Evolutionary conservation across 352 stramenopile species (phyloP), one percentile per base, ranked within the genome.

Genomic region (Globisporangium viniferum): DNA sequence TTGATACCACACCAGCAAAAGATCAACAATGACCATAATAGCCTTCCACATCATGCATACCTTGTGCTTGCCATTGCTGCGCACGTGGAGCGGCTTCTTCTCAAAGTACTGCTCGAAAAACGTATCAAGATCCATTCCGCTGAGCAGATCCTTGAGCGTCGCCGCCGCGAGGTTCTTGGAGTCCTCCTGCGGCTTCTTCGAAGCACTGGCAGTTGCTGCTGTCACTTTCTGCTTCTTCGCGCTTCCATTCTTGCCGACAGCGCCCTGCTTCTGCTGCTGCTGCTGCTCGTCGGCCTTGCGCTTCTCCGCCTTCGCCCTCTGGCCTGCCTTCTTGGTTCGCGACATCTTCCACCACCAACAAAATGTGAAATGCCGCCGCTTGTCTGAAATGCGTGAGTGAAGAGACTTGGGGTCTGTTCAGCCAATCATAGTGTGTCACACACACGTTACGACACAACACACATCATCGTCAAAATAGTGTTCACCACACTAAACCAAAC

Each of bases 41-140:
- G 6, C 10, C 1, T 44, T 14, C 2, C 5, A 22, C 9, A 9
- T 9, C n/a, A 12, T 49, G 0, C 27, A 6, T 56, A 84, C 78
- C 68, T 76, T 70, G 44, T 82, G 64, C 54, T 84, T 84, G 4
- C 73, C 79, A 15, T 76, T 77, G 35, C 72, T 80, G 49, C 79
- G 79, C 53, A 95, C 82, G 5, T 90, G 65, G 33, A 96, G 72
- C 44, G 87, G 89, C 67, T 94, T 93, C 72, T 93, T 93, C 73
- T 96, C 89, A 72, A 94, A 96, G 70, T 94, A 80, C 39, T 93
- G 73, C 41, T 67, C 67, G 56, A 90, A 65, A 68, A 96, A 96
- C 46, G 66, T 67, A 51, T 81, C 66, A 35, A 94, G 20, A 24
- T 77, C 46, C 76, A 94, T 91, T 31, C 79, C 84, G 15, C 87